These are phyloP conservation scores for Talaromyces sp. DNA, from an alignment of 2,329 filamentous ascomycete genomes.

Conservation along the genomic window DNA sequence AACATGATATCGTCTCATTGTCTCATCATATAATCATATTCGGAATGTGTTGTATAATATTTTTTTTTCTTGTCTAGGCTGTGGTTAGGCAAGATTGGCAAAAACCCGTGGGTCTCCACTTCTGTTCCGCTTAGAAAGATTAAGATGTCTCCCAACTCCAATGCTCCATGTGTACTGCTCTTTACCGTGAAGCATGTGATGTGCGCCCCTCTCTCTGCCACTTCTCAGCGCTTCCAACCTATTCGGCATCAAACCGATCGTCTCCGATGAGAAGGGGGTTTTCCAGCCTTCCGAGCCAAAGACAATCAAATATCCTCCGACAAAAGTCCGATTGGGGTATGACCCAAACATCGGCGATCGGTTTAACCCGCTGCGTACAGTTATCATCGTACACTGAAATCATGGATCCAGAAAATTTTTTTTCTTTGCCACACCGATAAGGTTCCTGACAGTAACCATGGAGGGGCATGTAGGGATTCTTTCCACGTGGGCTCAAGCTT, in stretches of 20 bases:
- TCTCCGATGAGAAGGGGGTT: background rate
- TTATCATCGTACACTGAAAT: too few relatives aligned
- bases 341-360: background rate
- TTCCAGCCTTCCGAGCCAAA: background rate
- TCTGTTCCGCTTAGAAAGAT: too few relatives aligned
- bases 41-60: too few relatives aligned
- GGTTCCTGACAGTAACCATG: slow-evolving; percentile 12
- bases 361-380: background rate
- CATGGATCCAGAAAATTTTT: background rate
- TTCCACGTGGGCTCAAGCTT: slow-evolving; percentile 22
- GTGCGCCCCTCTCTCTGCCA: background rate
- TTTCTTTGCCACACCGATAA: slow-evolving; percentile 17
- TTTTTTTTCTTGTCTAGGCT: too few relatives aligned
- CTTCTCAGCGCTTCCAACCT: background rate
- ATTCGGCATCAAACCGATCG: background rate
- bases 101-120: too few relatives aligned
- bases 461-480: slow-evolving; percentile 12
- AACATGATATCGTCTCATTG: background rate
- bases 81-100: too few relatives aligned
- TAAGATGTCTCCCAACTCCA: too few relatives aligned
- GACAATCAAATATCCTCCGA: background rate
- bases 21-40: too few relatives aligned
- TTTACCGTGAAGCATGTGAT: slow-evolving; percentile 1
- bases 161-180: background rate
- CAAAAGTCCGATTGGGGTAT: slow-evolving; percentile 1